These are phyloP conservation scores for Boletus rubescentipes DNA, from an alignment of 768 basidiomycete species.

Conservation along the genomic window DNA sequence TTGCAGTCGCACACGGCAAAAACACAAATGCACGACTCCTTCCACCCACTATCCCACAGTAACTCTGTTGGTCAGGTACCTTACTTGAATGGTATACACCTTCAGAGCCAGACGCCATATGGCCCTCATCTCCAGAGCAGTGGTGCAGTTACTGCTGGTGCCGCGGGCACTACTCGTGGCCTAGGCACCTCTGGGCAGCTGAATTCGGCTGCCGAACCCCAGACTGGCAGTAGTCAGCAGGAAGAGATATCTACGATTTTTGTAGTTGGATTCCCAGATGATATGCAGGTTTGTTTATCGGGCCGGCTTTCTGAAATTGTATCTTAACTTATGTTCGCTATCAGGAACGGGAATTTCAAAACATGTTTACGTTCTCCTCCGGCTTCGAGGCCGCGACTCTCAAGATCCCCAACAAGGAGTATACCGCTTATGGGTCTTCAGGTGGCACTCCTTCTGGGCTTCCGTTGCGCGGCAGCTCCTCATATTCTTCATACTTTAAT, in stretches of 20 bases:
- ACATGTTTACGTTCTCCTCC: constrained; percentile 95
- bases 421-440: constrained; percentile 64
- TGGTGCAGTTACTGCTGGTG: constrained; percentile 28
- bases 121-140: constrained; percentile 62
- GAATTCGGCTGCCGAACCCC: constrained; percentile 24
- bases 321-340: constrained; percentile 15
- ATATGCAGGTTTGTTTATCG: constrained; percentile 79
- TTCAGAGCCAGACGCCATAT: constrained; percentile 75
- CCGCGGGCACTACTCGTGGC: constrained; percentile 23
- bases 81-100: constrained; percentile 43
- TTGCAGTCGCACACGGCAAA: constrained; percentile 30
- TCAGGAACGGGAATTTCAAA: constrained; percentile 98
- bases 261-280: constrained; percentile 98
- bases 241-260: constrained; percentile 98
- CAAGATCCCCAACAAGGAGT: constrained; percentile 94
- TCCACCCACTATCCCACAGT: constrained; percentile 33
- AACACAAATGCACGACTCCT: constrained; percentile 34
- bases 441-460: constrained; percentile 36
- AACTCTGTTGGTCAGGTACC: constrained; percentile 33
- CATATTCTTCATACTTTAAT: constrained; percentile 37
- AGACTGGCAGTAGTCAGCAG: constrained; percentile 36
- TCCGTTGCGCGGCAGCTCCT: constrained; percentile 37
- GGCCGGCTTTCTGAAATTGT: constrained; percentile 3
- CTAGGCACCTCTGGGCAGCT: constrained; percentile 31
- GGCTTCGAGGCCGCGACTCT: constrained; percentile 98